A percentile compares a stretch with the other conserved stretches of the same genome.
phyloP scores from a whole-genome alignment of 129 eudicot species.

The Centella asiatica region DNA sequence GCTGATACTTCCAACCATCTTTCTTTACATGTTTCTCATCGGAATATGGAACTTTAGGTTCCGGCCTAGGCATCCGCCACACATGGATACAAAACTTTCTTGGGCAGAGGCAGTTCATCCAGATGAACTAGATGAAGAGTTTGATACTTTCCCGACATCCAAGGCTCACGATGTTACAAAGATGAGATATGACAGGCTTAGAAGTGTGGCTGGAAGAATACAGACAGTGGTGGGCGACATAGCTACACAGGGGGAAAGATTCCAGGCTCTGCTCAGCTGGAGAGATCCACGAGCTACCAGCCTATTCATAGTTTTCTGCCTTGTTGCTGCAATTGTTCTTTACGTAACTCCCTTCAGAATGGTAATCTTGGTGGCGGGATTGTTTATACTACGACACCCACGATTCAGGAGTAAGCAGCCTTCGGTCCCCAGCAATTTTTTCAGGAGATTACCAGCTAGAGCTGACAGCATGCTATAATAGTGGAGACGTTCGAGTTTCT shows the following conservation, averaged over 20 bases:
- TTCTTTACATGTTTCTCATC: slow-evolving; percentile 46
- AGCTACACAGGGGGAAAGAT: slow-evolving; percentile 62
- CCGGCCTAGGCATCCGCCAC: slow-evolving; percentile 54
- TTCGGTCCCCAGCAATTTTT: slow-evolving; percentile 57
- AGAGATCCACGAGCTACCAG: slow-evolving; percentile 59
- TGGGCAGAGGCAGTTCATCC: slow-evolving; percentile 55
- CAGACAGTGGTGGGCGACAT: slow-evolving; percentile 67
- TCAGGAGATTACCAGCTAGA: slow-evolving; percentile 57
- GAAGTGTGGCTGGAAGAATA: slow-evolving; percentile 59
- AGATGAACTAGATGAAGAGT: slow-evolving; percentile 60
- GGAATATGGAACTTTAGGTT: slow-evolving; percentile 51
- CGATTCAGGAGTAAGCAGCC: slow-evolving; percentile 56
- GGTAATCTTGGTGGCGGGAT: slow-evolving; percentile 42
- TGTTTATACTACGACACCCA: slow-evolving; percentile 52
- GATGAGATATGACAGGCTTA: slow-evolving; percentile 53
- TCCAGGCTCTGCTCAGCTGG: slow-evolving; percentile 56
- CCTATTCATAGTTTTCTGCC: slow-evolving; percentile 49
- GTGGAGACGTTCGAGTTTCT: neutral
- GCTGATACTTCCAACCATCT: slow-evolving; percentile 49
- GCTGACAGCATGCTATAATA: slow-evolving; percentile 59
- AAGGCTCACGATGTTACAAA: slow-evolving; percentile 36
- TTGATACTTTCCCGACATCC: slow-evolving; percentile 57
- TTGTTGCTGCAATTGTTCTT: slow-evolving; percentile 43
- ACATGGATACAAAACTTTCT: slow-evolving; percentile 57
- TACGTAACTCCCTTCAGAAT: slow-evolving; percentile 54